These are phyloP conservation scores for Harringtonia aguacate DNA, from an alignment of 2,329 filamentous ascomycete genomes.

Conservation along the genomic window DNA sequence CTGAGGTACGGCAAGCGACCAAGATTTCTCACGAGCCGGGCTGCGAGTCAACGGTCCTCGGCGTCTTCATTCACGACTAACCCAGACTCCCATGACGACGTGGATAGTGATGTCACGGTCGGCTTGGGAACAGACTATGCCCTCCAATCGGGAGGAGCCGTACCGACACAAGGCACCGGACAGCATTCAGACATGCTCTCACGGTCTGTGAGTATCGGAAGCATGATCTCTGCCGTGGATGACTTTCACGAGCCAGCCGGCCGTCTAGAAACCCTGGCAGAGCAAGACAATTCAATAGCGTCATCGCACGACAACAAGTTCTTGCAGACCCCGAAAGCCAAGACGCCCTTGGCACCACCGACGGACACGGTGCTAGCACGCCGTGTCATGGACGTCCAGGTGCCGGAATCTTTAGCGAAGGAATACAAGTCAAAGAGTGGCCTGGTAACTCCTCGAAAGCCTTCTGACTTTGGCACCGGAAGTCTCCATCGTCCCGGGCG, in stretches of 20 bases:
- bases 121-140: constrained; percentile 64
- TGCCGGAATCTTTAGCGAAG: constrained; percentile 77
- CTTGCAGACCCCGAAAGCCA: constrained; percentile 62
- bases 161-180: constrained; percentile 42
- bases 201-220: constrained; percentile 76
- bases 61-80: constrained; percentile 48
- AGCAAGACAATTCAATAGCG: constrained; percentile 30
- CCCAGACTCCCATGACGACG: constrained; percentile 44
- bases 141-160: constrained; percentile 69
- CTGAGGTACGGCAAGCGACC: constrained; percentile 37
- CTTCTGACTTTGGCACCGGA: constrained; percentile 37
- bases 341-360: constrained; percentile 42
- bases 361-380: constrained; percentile 84
- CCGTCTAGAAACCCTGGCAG: constrained; percentile 38
- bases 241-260: constrained; percentile 41
- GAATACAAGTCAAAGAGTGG: constrained; percentile 73
- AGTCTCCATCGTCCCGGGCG: constrained; percentile 22
- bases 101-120: constrained; percentile 63
- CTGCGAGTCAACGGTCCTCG: constrained; percentile 48
- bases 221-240: constrained; percentile 70
- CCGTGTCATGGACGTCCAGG: constrained; percentile 80
- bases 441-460: constrained; percentile 46
- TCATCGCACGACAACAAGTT: constrained; percentile 26
- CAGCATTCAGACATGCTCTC: constrained; percentile 47
- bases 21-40: constrained; percentile 47